Evolutionary conservation across 345 rosid species (phyloP), one percentile per base, ranked within the genome.

Genomic region (Populus nigra): DNA sequence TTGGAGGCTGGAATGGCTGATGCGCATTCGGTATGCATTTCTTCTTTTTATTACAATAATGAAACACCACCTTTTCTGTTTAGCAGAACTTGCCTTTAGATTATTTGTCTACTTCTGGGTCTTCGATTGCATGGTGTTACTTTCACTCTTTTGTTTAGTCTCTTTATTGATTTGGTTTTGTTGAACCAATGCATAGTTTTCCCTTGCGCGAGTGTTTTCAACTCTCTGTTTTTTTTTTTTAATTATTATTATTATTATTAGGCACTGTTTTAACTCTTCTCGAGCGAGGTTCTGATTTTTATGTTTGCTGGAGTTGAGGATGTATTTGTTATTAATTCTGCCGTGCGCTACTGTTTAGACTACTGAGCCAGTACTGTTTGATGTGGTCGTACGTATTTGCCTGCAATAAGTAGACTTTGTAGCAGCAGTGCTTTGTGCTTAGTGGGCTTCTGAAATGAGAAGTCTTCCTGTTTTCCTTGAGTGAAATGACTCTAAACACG

Each of bases 1-100:
- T 69, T 92, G 87, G 95, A 91, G 74, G 79, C 97, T 6, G 92
- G 91, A 67, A 71, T 77, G 83, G 84, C 88, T 4, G 91, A 90
- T 86, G 72, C 75, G 9, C 88, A 81, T 57, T n/a, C 84, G 83
- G 97, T 92, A 85, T 77, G 66, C 13, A 4, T 43, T 74, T 25
- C 38, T 65, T 20, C 33, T 53, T 41, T 63, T 41, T 7, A 53
- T 20, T 7, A 20, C 59, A 53, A 53, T 53, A 53, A 4, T 33
- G 36, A 4, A 33, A 33, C 36, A 33, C 5, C 36, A 33, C 36
- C 36, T 33, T 33, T 33, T 33, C 36, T 33, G 36, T 33, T 53
- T 53, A 53, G 7, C 59, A 53, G n/a, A 53, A 1, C 23, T 36
- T 33, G 12, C 11, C 49, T 39, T 50, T 47, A 10, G 41, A 27